These are phyloP conservation scores for Saccharomyces hybrid DNA, from an alignment of 1,139 yeast genomes.

Conservation along the genomic window DNA sequence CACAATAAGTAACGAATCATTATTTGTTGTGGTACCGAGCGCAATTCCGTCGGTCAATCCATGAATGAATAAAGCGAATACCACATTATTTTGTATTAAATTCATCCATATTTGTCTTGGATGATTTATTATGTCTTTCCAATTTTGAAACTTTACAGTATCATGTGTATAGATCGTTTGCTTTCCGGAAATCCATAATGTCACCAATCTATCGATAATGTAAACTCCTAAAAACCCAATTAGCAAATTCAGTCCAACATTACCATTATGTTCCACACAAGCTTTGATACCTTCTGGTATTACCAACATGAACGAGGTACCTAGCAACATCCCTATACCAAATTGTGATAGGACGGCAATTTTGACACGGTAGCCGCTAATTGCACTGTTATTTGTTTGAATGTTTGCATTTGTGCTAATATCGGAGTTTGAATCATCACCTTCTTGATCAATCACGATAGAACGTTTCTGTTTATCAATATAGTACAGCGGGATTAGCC, in stretches of 20 bases:
- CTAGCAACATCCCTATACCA: constrained; percentile 50
- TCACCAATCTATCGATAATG: constrained; percentile 21
- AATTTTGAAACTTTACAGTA: constrained; percentile 8
- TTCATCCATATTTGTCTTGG: constrained; percentile 17
- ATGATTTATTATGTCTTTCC: constrained; percentile 17
- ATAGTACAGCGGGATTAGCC: constrained; percentile 32
- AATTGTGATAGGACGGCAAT: constrained; percentile 36
- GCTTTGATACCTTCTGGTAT: constrained; percentile 54
- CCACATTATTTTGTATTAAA: constrained; percentile 35
- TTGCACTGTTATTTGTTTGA: background rate
- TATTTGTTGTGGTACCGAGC: constrained; percentile 45
- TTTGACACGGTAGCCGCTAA: background rate
- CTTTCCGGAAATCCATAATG: background rate
- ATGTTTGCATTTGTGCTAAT: background rate
- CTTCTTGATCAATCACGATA: constrained; percentile 15
- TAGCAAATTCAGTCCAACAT: constrained; percentile 28
- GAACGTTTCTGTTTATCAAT: constrained; percentile 6
- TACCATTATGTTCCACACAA: constrained; percentile 31
- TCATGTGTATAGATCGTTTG: background rate
- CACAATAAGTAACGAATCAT: constrained; percentile 38
- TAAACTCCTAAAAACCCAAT: constrained; percentile 28
- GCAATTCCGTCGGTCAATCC: constrained; percentile 60
- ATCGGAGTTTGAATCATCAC: constrained; percentile 7
- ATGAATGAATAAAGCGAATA: constrained; percentile 52
- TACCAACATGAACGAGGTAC: constrained; percentile 48